Evolutionary conservation across 2,329 filamentous ascomycete species (phyloP).

Genomic region (Ilyonectria destructans): DNA sequence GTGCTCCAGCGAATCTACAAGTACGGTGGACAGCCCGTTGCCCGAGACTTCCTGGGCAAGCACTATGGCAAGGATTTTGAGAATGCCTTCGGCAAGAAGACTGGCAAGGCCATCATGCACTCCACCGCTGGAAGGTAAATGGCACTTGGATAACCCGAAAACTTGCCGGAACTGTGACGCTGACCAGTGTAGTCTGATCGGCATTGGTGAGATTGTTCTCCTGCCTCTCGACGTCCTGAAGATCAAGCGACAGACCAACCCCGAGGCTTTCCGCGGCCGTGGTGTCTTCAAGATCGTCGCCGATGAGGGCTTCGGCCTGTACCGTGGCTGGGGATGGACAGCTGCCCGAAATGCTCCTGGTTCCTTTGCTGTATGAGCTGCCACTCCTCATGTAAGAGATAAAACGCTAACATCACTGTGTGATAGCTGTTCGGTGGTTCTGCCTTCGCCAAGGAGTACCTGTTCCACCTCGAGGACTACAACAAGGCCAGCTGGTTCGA

Average conservation of each 20-base stretch:
- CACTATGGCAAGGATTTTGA: slow-evolving; percentile 91
- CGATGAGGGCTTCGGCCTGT: slow-evolving; percentile 96
- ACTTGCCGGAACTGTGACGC: not conserved
- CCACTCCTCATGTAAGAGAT: not conserved
- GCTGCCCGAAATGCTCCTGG: slow-evolving; percentile 97
- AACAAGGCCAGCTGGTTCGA: slow-evolving; percentile 95
- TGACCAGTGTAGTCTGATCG: slow-evolving; percentile 80
- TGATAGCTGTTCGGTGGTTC: slow-evolving; percentile 94
- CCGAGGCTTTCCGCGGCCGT: slow-evolving; percentile 95
- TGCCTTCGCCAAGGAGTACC: slow-evolving; percentile 96
- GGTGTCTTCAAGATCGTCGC: slow-evolving; percentile 90
- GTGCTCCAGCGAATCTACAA: slow-evolving; percentile 98
- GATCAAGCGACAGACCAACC: slow-evolving; percentile 99
- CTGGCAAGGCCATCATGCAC: slow-evolving; percentile 98
- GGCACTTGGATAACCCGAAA: not conserved
- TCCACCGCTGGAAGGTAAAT: slow-evolving; percentile 90
- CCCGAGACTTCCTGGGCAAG: slow-evolving; percentile 86
- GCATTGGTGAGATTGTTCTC: slow-evolving; percentile 96
- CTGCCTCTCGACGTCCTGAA: slow-evolving; percentile 97
- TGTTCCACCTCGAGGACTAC: slow-evolving; percentile 93
- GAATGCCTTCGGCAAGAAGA: slow-evolving; percentile 92
- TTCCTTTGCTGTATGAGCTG: slow-evolving; percentile 88
- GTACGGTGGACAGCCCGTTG: slow-evolving; percentile 97
- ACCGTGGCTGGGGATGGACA: slow-evolving; percentile 98
- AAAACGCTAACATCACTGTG: slow-evolving; percentile 40